Percentiles rank a stretch among this genome's conserved stretches.
Evolutionary conservation across 805 yeast species (phyloP).

Genomic region (Yamadazyma takamatsuzukensis): DNA sequence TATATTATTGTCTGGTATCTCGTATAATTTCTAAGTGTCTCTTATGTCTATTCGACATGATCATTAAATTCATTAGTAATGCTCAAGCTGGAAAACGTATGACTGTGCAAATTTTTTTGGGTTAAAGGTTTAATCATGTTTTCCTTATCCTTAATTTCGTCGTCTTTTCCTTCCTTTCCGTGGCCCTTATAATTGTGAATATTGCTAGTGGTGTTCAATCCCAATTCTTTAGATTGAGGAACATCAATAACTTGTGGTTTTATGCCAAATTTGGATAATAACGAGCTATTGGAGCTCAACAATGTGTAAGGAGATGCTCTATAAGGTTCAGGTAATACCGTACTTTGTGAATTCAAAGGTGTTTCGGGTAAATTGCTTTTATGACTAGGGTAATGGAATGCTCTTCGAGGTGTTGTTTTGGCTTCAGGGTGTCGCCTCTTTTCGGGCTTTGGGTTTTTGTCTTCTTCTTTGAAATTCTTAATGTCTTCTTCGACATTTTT

Average conservation of each 20-base stretch:
- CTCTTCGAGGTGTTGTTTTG: constrained; percentile 8
- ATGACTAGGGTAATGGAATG: constrained; percentile 17
- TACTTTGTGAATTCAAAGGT: constrained; percentile 32
- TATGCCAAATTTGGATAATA: constrained; percentile 37
- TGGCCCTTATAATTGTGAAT: constrained; percentile 2
- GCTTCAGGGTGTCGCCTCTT: constrained; percentile 1
- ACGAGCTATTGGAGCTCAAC: constrained; percentile 28
- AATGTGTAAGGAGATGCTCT: constrained; percentile 24
- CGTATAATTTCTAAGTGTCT: no score
- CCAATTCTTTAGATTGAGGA: constrained; percentile 13
- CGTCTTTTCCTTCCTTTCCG: constrained; percentile 7
- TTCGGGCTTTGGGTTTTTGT: constrained; percentile 4
- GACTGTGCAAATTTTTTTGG: constrained; percentile 25
- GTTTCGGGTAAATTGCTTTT: constrained; percentile 27
- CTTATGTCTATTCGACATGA: constrained; percentile 13
- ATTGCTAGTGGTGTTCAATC: constrained; percentile 9
- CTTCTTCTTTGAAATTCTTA: constrained; percentile 20
- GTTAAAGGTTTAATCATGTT: constrained; percentile 22
- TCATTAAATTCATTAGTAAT: constrained; percentile 14
- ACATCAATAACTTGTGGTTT: constrained; percentile 37
- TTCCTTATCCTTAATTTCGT: constrained; percentile 16
- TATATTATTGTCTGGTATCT: no score
- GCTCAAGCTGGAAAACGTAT: constrained; percentile 16
- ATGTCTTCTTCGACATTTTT: constrained; percentile 53
- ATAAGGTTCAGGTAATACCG: constrained; percentile 17